A percentile compares a stretch with the other conserved stretches of the same genome.
Evolutionary conservation across 495 filamentous ascomycete species (phyloP).

Genomic region (Penicillium ucsense): DNA sequence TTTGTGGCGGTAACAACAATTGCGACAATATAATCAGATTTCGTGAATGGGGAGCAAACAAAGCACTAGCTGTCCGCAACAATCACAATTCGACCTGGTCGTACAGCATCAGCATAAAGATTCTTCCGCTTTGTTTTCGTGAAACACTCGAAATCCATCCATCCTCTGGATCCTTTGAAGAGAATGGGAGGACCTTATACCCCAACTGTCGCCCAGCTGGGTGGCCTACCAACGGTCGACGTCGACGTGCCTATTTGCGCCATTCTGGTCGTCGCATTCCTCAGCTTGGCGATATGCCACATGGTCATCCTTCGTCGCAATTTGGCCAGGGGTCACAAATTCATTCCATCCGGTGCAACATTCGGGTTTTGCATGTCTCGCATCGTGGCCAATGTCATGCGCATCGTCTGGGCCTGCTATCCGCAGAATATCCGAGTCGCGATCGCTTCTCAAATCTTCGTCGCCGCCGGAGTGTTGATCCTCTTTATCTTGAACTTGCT

Average conservation of each 20-base stretch:
- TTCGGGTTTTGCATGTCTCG: constrained; percentile 77
- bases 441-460: constrained; percentile 66
- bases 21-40: too few relatives aligned
- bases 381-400: constrained; percentile 51
- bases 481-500: constrained; percentile 77
- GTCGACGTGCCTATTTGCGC: constrained; percentile 57
- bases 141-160: too few relatives aligned
- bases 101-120: too few relatives aligned
- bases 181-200: constrained; percentile 29
- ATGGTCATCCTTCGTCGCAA: constrained; percentile 59
- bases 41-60: too few relatives aligned
- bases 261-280: constrained; percentile 58
- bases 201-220: constrained; percentile 41
- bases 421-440: constrained; percentile 41
- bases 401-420: constrained; percentile 43
- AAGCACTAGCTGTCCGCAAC: too few relatives aligned
- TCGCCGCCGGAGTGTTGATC: constrained; percentile 65
- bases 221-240: constrained; percentile 43
- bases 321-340: constrained; percentile 48
- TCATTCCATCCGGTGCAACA: constrained; percentile 56
- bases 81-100: neutral
- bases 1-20: too few relatives aligned
- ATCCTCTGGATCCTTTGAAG: too few relatives aligned
- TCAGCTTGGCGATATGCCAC: constrained; percentile 46
- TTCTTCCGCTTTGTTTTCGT: too few relatives aligned